A percentile compares a stretch with the other conserved stretches of the same genome.
phyloP scores from a whole-genome alignment of 2,329 filamentous ascomycete genomes.

The Diaporthe sp. region DNA sequence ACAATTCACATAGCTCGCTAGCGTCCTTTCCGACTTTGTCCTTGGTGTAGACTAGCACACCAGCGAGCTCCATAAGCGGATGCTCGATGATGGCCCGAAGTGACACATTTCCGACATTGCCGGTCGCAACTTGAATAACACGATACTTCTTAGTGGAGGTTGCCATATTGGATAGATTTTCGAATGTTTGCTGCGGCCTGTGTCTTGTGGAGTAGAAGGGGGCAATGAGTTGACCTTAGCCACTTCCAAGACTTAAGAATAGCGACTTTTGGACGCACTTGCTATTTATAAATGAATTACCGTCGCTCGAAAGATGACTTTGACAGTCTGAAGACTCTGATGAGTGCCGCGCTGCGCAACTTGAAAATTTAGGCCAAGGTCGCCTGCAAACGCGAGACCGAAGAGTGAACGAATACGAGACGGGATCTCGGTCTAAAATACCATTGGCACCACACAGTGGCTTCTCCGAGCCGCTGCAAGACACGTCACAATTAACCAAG shows the following conservation, averaged over 20 bases:
- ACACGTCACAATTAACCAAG: background rate
- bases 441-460: background rate
- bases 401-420: background rate
- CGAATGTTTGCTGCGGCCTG: background rate
- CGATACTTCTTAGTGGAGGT: background rate
- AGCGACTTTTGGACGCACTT: background rate
- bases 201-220: background rate
- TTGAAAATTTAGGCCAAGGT: no score
- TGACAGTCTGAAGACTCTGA: background rate
- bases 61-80: background rate
- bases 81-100: background rate
- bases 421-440: background rate
- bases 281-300: background rate
- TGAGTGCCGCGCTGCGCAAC: background rate
- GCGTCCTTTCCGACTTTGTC: conserved; percentile 7
- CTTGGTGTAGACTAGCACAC: conserved; percentile 13
- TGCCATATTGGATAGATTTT: background rate
- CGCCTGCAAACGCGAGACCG: background rate
- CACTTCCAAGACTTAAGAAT: background rate
- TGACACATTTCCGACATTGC: conserved; percentile 4
- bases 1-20: background rate
- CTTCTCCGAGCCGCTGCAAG: background rate
- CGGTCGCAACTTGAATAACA: conserved; percentile 3
- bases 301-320: background rate
- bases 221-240: background rate